phyloP scores from a whole-genome alignment of 805 yeast species.

The Candida peoriensis region DNA sequence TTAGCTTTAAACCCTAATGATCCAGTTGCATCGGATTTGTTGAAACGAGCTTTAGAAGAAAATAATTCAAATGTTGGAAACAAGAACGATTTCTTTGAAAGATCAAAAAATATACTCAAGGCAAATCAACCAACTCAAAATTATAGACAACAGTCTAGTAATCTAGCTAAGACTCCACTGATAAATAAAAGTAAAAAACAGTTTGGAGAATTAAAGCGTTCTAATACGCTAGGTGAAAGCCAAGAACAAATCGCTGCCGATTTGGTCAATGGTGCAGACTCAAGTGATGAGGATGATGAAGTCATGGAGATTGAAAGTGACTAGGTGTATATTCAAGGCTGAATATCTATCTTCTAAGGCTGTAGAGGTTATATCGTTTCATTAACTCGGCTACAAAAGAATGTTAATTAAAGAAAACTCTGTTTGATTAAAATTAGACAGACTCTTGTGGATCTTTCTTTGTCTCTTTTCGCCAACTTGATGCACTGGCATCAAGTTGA shows the following conservation, averaged over 20 bases:
- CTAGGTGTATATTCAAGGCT: too few relatives aligned
- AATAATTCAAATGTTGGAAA: constrained; percentile 27
- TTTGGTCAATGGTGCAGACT: constrained; percentile 25
- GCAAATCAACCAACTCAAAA: constrained; percentile 25
- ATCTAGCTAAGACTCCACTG: constrained; percentile 21
- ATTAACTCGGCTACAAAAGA: too few relatives aligned
- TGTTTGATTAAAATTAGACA: too few relatives aligned
- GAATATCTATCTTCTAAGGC: too few relatives aligned
- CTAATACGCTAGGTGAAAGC: constrained; percentile 13
- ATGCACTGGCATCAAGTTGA: too few relatives aligned
- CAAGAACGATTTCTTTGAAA: constrained; percentile 23
- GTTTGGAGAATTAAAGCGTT: background rate
- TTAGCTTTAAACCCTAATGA: constrained; percentile 75
- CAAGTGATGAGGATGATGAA: constrained; percentile 47
- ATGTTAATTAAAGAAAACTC: too few relatives aligned
- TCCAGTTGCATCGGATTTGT: constrained; percentile 76
- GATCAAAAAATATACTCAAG: constrained; percentile 22
- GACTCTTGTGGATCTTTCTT: too few relatives aligned
- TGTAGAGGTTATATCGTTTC: too few relatives aligned
- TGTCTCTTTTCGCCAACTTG: too few relatives aligned
- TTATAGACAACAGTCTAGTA: constrained; percentile 13
- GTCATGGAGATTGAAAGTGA: constrained; percentile 60
- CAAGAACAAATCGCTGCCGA: constrained; percentile 24
- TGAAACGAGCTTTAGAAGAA: constrained; percentile 71
- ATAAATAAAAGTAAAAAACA: constrained; percentile 22